phyloP scores from a whole-genome alignment of 148 eudicot species.

The Chenopodium berlandieri region DNA sequence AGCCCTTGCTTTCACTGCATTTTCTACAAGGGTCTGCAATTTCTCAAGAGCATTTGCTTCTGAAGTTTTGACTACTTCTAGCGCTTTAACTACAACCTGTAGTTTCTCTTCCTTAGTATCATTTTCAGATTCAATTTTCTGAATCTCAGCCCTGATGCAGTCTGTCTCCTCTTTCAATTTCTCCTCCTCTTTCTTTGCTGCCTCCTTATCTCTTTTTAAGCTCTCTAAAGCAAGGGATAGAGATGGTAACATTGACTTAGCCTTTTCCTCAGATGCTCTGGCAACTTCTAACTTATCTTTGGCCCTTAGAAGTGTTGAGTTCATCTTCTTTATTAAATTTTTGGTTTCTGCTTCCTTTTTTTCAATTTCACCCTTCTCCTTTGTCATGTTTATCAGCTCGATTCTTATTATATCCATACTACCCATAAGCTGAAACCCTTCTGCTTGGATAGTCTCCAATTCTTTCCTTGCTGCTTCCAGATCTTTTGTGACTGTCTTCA shows the following conservation, averaged over 20 bases:
- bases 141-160: slow-evolving; percentile 39
- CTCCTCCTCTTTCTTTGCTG: slow-evolving; percentile 43
- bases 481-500: slow-evolving; percentile 38
- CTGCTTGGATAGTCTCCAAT: slow-evolving; percentile 42
- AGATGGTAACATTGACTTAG: slow-evolving; percentile 42
- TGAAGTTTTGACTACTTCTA: slow-evolving; percentile 48
- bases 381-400: slow-evolving; percentile 39
- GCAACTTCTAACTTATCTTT: slow-evolving; percentile 55
- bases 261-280: slow-evolving; percentile 50
- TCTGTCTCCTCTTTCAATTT: slow-evolving; percentile 43
- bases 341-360: slow-evolving; percentile 50
- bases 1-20: slow-evolving; percentile 50
- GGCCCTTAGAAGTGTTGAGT: slow-evolving; percentile 61
- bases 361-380: slow-evolving; percentile 39
- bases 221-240: slow-evolving; percentile 46
- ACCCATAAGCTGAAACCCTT: slow-evolving; percentile 61
- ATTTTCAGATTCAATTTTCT: slow-evolving; percentile 44
- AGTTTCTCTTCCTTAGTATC: slow-evolving; percentile 52
- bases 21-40: slow-evolving; percentile 49
- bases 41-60: slow-evolving; percentile 65
- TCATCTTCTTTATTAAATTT: slow-evolving; percentile 42
- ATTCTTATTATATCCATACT: slow-evolving; percentile 66
- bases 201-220: slow-evolving; percentile 43
- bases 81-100: slow-evolving; percentile 52
- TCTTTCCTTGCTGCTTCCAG: slow-evolving; percentile 58